Percentiles rank a stretch among this genome's conserved stretches.
These are phyloP conservation scores for Flueggea neowawraea DNA, from an alignment of 441 rosid species.

Conservation along the genomic window DNA sequence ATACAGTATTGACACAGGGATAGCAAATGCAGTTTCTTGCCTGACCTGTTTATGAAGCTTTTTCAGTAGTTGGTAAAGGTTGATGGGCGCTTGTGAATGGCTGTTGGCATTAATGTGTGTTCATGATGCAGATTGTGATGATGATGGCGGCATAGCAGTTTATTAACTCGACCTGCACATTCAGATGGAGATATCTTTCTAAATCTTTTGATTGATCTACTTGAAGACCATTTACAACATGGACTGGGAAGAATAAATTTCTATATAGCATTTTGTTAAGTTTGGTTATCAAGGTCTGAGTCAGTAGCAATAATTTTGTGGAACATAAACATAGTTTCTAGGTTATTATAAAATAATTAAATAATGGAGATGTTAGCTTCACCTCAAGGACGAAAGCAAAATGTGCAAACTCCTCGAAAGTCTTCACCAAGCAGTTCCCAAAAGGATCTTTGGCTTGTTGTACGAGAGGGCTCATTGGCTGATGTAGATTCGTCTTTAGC, in stretches of 20 bases:
- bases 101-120: conserved; percentile 30
- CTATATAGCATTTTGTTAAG: not conserved
- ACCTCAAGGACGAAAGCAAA: conserved; percentile 66
- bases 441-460: conserved; percentile 80
- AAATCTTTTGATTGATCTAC: conserved; percentile 10
- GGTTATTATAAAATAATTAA: conserved; percentile 3
- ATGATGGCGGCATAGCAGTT: conserved; percentile 28
- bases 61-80: conserved; percentile 5
- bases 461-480: conserved; percentile 79
- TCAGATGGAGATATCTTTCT: conserved; percentile 12
- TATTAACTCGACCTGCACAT: conserved; percentile 13
- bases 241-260: conserved; percentile 20
- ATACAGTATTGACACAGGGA: conserved; percentile 20
- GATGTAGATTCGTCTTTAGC: conserved; percentile 77
- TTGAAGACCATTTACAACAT: conserved; percentile 10
- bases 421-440: conserved; percentile 32
- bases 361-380: conserved; percentile 56
- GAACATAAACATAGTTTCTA: conserved; percentile 14
- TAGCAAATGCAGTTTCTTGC: conserved; percentile 28
- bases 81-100: conserved; percentile 35
- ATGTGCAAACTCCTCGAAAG: conserved; percentile 49
- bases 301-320: conserved; percentile 6
- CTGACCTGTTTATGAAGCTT: conserved; percentile 11
- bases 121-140: conserved; percentile 20
- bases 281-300: too few relatives aligned